Evolutionary conservation across 305 asterid species (phyloP), one percentile per base, ranked within the genome.

Genomic region (Ilex paraguariensis): DNA sequence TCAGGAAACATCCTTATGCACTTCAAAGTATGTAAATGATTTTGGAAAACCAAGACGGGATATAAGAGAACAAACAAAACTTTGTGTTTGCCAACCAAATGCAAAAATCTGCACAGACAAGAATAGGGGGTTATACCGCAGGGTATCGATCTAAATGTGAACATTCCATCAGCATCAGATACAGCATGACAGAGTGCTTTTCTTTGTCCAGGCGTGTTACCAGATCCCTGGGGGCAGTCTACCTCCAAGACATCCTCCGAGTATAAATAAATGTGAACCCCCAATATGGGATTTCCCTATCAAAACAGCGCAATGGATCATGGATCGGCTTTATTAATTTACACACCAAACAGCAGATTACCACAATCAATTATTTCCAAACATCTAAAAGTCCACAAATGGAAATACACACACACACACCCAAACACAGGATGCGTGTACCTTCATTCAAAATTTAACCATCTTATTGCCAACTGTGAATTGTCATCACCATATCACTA

Each of bases 241-340:
- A 92, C 77, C 79, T 85, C 87, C 64, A 59, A 62, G 66, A 82
- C 84, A 80, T 89, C 91, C 67, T 87, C 98, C 2, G 98, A 89
- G 76, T 89, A 86, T 46, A 92, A 85, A 76, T 81, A 92, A 68
- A 92, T 63, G 66, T 89, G 96, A 77, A 92, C 97, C 72, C 98
- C 98, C 85, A 89, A 56, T 72, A 92, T 85, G 71, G 98, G 96
- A 75, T 89, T 92, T 75, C 94, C 98, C 98, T 92, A 80, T 49
- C 77, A 81, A 68, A 68, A 40, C 50, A 73, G 53, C 46, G 61
- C 44, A 36, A 36, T 36, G 42, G 42, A 36, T 36, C 42, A 8
- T 36, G 42, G 6, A 36, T 36, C 42, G 9, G 42, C 6, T 36
- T 36, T 36, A 36, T 36, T 8, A 3, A 4, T 36, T 36, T 36